Evolutionary conservation across 2,329 filamentous ascomycete genomes (phyloP).

Genomic region (Scytalidium lignicola): DNA sequence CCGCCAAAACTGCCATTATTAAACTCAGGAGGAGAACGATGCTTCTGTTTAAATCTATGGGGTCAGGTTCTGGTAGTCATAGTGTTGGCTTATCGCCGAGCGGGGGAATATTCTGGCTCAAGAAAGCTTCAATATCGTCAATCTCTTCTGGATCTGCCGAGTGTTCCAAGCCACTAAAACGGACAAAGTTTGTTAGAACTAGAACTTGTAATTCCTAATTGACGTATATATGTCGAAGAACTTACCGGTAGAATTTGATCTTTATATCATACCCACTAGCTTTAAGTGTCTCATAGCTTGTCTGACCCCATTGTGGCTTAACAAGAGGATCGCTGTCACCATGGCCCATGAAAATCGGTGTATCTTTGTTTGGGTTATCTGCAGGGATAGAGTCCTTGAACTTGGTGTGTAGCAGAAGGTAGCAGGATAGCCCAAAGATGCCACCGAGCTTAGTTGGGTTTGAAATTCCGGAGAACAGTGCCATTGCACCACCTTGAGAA

Average conservation of each 20-base stretch:
- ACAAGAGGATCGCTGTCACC: slow-evolving; percentile 76
- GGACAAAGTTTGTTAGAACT: slow-evolving; percentile 3
- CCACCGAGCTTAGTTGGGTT: slow-evolving; percentile 71
- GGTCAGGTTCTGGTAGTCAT: slow-evolving; percentile 11
- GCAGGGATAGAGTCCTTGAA: slow-evolving; percentile 51
- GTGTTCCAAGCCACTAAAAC: slow-evolving; percentile 62
- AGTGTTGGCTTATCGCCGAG: slow-evolving; percentile 28
- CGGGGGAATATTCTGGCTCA: slow-evolving; percentile 41
- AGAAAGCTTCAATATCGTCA: slow-evolving; percentile 67
- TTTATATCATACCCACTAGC: slow-evolving; percentile 67
- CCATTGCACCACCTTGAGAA: slow-evolving; percentile 83
- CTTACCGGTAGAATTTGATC: slow-evolving; percentile 71
- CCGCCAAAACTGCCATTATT: too few species aligned
- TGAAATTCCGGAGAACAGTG: slow-evolving; percentile 75
- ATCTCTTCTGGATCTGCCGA: slow-evolving; percentile 74
- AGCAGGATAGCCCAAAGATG: slow-evolving; percentile 79
- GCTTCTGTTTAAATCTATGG: too few species aligned
- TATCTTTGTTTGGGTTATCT: slow-evolving; percentile 62
- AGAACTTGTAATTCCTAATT: background rate
- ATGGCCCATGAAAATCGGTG: slow-evolving; percentile 84
- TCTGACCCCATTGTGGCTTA: slow-evolving; percentile 59
- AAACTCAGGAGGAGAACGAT: too few species aligned
- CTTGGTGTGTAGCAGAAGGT: slow-evolving; percentile 66
- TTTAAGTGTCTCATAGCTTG: slow-evolving; percentile 62
- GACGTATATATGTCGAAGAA: slow-evolving; percentile 11